Percentiles rank a stretch among this genome's conserved stretches.
Evolutionary conservation across 2,329 filamentous ascomycete species (phyloP).

Genomic region (Camillea tinctor): DNA sequence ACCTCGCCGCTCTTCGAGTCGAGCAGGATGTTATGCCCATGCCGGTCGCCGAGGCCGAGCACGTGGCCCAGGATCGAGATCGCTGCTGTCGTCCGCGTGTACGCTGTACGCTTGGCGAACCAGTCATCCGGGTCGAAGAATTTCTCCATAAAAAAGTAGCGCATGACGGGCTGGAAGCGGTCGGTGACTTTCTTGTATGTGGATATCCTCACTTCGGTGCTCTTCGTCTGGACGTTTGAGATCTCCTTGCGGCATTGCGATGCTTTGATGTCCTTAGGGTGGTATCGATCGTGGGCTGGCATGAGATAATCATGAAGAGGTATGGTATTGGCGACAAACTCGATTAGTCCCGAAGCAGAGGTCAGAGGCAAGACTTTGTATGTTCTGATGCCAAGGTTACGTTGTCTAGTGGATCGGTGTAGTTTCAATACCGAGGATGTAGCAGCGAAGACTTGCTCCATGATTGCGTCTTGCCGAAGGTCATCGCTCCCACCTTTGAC

Average conservation of each 20-base stretch:
- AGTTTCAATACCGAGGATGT: constrained; percentile 86
- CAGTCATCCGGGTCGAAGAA: constrained; percentile 94
- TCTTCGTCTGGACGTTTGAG: constrained; percentile 65
- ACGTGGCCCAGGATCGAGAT: constrained; percentile 95
- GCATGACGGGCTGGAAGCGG: constrained; percentile 87
- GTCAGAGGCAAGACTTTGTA: constrained; percentile 96
- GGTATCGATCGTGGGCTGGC: constrained; percentile 84
- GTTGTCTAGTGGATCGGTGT: constrained; percentile 82
- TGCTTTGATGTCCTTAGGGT: constrained; percentile 78
- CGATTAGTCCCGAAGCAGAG: constrained; percentile 83
- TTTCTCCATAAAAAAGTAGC: constrained; percentile 95
- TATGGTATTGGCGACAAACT: constrained; percentile 93
- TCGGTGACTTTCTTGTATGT: constrained; percentile 77
- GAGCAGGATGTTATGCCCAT: constrained; percentile 94
- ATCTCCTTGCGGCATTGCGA: constrained; percentile 79
- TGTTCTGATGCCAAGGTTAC: constrained; percentile 85
- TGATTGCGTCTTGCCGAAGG: constrained; percentile 92
- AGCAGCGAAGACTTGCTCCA: constrained; percentile 99
- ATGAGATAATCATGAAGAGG: constrained; percentile 90
- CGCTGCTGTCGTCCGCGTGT: constrained; percentile 88
- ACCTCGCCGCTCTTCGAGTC: constrained; percentile 89
- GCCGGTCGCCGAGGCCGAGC: constrained; percentile 87
- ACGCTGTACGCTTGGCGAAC: constrained; percentile 86
- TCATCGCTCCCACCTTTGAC: constrained; percentile 97
- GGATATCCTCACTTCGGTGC: constrained; percentile 67